Base-by-base conservation (phyloP, 352 stramenopile genomes). In the Phytophthora palmivora region DNA sequence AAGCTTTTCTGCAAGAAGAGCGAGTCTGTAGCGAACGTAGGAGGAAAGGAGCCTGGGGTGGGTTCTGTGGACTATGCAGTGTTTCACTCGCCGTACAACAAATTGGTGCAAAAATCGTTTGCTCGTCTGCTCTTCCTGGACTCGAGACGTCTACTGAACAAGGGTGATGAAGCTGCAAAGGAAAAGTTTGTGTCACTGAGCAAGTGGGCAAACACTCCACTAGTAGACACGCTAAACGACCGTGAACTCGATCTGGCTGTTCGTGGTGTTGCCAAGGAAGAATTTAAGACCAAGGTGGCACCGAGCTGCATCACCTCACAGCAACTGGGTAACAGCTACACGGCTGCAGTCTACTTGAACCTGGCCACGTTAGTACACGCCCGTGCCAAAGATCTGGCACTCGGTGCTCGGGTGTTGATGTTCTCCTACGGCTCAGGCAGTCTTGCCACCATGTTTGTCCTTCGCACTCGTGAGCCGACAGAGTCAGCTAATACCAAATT, bases 71-170 rank as follows among this genome's bases (percentile, higher is more conserved):
- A 98, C 75, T 98, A 94, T 72, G 93, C 91, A 26, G 82, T 98
- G 15, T 99, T 99, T 78, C 97, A 99, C 86, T 97, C 97, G 19
- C 97, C 97, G 0, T 99, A 99, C 92, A 99, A 99, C 79, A 99
- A 99, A 74, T 72, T 99, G 34, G 97, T 99, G 44, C 92, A 99
- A 68, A 99, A 99, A 65, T 96, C 87, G 12, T 98, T 98, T 69
- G 85, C 80, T 18, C 88, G 97, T 38, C 78, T 99, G 48, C 37
- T 82, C 38, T 95, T 84, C 53, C 51, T 92, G 11, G 87, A 95
- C 65, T 72, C 71, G 21, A 62, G 78, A 22, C 81, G 78, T 14
- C 18, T 48, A 18, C 19, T 69, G 28, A 46, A 51, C n/a, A 37
- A 48, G 67, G 50, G 45, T 41, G 45, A 72, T 43, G 38, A 36